These are phyloP conservation scores for Ogataea hybrid DNA, from an alignment of 1,139 yeast species.

Conservation along the genomic window DNA sequence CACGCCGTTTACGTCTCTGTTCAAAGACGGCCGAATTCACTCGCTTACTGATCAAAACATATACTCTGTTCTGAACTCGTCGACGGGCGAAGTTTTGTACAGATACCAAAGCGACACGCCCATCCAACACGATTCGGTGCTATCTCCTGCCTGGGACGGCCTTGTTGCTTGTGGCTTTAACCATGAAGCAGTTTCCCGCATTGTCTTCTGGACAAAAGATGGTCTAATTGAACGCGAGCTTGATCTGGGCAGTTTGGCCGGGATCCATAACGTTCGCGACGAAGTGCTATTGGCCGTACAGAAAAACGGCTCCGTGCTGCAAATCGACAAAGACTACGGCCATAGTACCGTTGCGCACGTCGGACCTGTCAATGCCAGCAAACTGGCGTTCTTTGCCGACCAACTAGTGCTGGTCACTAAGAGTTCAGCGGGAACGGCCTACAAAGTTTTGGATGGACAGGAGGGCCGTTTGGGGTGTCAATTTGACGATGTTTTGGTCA, in stretches of 20 bases:
- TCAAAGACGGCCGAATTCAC: conserved; percentile 18
- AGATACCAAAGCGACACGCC: conserved; percentile 28
- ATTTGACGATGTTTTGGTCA: conserved; percentile 9
- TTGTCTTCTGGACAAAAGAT: conserved; percentile 17
- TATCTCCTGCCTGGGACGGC: conserved; percentile 18
- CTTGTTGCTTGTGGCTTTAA: conserved; percentile 18
- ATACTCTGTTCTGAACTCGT: conserved; percentile 28
- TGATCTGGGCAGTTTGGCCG: conserved; percentile 7
- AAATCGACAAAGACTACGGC: conserved; percentile 7
- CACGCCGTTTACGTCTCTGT: conserved; percentile 21
- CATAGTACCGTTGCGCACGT: not conserved
- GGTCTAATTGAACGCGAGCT: conserved; percentile 17
- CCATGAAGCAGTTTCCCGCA: conserved; percentile 12
- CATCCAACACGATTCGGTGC: conserved; percentile 20
- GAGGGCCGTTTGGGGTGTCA: conserved; percentile 9
- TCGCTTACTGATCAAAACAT: conserved; percentile 29
- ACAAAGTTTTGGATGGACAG: conserved; percentile 2
- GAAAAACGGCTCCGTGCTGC: conserved; percentile 10
- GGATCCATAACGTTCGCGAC: conserved; percentile 20
- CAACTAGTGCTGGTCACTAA: not conserved
- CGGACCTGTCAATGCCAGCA: conserved; percentile 3
- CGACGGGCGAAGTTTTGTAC: conserved; percentile 32
- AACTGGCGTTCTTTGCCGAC: conserved; percentile 1
- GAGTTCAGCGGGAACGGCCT: conserved; percentile 1
- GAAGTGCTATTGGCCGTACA: conserved; percentile 17